Evolutionary conservation across 192 early-diverging fungal genomes (phyloP), one percentile per base, ranked within the genome.

Genomic region (Neocallimastix lanati): DNA sequence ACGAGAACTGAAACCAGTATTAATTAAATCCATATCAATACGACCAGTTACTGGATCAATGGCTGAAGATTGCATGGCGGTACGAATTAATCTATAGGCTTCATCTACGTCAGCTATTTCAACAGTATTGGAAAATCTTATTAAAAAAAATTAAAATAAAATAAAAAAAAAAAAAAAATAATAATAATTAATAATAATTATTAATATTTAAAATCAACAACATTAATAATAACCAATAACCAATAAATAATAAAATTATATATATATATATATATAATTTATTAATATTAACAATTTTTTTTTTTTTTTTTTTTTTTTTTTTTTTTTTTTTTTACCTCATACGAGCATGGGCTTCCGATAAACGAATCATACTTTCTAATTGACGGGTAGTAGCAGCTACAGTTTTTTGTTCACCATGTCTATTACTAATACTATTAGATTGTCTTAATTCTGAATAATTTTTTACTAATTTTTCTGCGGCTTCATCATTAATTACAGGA

Each of bases 361-460:
- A 87, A 77, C 96, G 93, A 84, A 98, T 96, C 96, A 99, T 97
- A 11, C 94, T 96, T 87, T 97, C 97, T 13, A 98, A 88, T 84
- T 98, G 96, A 77, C 96, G 88, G 5, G 96, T 96, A 0, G 96
- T 99, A 4, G 95, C 95, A 0, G 96, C 94, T 0, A 89, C 82
- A 12, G 84, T 85, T 38, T 86, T 84, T 40, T 84, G 78, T 29
- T 78, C 78, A 12, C 84, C 82, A 33, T 80, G 80, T 16, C 28
- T 29, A 77, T 83, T 76, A 37, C 29, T 58, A 29, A 30, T 81
- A 76, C 81, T 29, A 50, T 58, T 33, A 28, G 77, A 86, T 81
- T 91, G 87, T 4, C 98, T 88, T 81, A 98, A 85, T 25, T 92
- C 90, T 18, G 96, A 91, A 82, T 98, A 99, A 37, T 85, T 89